Evolutionary conservation across 768 basidiomycete species (phyloP).

Genomic region (Collybia sordida): DNA sequence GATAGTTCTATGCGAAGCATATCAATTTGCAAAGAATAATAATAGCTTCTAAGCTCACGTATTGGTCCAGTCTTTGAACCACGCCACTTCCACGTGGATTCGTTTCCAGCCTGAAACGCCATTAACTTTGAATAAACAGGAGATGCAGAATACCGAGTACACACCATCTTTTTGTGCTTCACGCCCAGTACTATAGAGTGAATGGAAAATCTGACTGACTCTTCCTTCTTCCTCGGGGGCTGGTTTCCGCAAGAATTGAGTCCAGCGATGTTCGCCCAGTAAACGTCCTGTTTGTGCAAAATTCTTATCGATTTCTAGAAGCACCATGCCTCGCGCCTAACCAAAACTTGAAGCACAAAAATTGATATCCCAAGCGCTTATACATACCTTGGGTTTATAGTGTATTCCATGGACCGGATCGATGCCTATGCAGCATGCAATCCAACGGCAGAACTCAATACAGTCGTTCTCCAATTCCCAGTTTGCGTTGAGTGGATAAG

Average conservation of each 20-base stretch:
- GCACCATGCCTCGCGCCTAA: slow-evolving; percentile 46
- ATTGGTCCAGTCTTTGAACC: slow-evolving; percentile 41
- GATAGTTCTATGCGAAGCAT: slow-evolving; percentile 21
- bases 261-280: slow-evolving; percentile 53
- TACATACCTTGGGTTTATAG: slow-evolving; percentile 45
- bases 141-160: slow-evolving; percentile 9
- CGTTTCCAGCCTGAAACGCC: slow-evolving; percentile 46
- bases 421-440: slow-evolving; percentile 41
- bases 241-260: slow-evolving; percentile 41
- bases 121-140: not conserved
- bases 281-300: slow-evolving; percentile 33
- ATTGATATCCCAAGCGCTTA: not conserved
- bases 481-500: slow-evolving; percentile 50
- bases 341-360: not conserved
- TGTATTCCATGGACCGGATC: slow-evolving; percentile 41
- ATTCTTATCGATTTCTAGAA: slow-evolving; percentile 44
- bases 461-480: slow-evolving; percentile 41
- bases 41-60: slow-evolving; percentile 20
- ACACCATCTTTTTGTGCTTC: slow-evolving; percentile 50
- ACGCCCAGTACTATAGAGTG: slow-evolving; percentile 38
- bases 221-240: slow-evolving; percentile 32
- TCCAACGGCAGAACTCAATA: slow-evolving; percentile 43
- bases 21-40: not conserved
- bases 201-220: slow-evolving; percentile 42
- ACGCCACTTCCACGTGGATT: slow-evolving; percentile 37